These are phyloP conservation scores for Brassica carinata DNA, from an alignment of 345 rosid genomes.

Conservation along the genomic window DNA sequence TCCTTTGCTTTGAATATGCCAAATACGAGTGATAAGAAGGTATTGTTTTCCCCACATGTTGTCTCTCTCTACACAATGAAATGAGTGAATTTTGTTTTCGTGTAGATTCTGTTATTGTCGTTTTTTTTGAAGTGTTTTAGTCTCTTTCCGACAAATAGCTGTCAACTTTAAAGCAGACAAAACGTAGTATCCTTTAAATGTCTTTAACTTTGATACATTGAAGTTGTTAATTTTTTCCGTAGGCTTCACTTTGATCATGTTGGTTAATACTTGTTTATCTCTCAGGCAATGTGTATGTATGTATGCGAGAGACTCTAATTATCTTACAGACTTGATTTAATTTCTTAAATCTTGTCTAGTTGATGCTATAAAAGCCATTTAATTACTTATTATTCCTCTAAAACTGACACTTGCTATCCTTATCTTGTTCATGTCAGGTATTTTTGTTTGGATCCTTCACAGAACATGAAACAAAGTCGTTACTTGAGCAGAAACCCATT, in stretches of 20 bases:
- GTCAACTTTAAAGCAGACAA: not conserved
- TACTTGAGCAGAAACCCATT: slow-evolving; percentile 42
- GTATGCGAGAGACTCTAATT: not conserved
- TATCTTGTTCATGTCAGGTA: slow-evolving; percentile 43
- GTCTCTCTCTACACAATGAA: not conserved
- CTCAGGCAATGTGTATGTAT: not conserved
- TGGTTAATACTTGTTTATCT: not conserved
- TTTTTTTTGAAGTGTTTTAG: no score
- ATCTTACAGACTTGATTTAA: not conserved
- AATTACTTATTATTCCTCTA: no score
- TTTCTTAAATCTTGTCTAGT: not conserved
- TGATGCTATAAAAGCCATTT: not conserved
- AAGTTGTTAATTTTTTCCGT: not conserved
- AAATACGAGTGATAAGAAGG: not conserved
- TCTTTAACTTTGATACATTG: not conserved
- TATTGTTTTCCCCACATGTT: not conserved
- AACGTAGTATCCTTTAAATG: not conserved
- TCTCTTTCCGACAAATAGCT: not conserved
- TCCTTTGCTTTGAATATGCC: slow-evolving; percentile 18
- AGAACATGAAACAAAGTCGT: slow-evolving; percentile 78
- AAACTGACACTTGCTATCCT: not conserved
- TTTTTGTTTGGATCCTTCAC: slow-evolving; percentile 87
- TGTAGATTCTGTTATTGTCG: no score
- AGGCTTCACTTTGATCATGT: not conserved
- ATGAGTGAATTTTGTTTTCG: no score